Conservation (phyloP, 2,329 filamentous ascomycete genomes). For the Cordyceps farinosa region DNA sequence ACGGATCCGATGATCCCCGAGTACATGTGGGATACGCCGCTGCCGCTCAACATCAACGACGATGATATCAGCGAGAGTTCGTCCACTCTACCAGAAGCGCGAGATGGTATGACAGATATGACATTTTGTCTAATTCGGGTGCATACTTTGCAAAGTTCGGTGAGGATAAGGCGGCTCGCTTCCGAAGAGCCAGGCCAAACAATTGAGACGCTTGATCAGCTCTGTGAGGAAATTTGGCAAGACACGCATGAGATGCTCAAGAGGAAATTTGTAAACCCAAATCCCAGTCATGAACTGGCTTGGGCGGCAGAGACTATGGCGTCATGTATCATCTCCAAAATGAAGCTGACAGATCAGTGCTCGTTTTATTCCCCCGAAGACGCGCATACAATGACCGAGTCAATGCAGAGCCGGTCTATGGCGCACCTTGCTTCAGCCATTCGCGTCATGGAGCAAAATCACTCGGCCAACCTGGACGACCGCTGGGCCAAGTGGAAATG, state of each 20-base stretch:
- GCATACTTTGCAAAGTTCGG: conserved; percentile 12
- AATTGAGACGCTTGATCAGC: conserved; percentile 6
- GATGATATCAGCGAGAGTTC: conserved; percentile 39
- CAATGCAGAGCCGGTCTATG: background rate
- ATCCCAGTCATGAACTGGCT: background rate
- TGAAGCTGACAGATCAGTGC: conserved; percentile 16
- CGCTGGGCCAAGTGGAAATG: conserved; percentile 12
- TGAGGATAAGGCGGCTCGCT: background rate
- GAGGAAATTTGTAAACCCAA: background rate
- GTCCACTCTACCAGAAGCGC: conserved; percentile 26
- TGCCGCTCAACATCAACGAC: conserved; percentile 52
- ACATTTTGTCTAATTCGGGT: conserved; percentile 27
- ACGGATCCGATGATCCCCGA: conserved; percentile 38
- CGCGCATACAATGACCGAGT: background rate
- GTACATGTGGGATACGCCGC: conserved; percentile 39
- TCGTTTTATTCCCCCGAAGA: conserved; percentile 1
- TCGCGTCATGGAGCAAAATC: conserved; percentile 15
- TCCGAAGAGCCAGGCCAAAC: background rate
- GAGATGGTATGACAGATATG: conserved; percentile 34
- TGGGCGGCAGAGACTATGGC: conserved; percentile 9
- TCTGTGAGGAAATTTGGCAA: conserved; percentile 8
- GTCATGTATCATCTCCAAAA: conserved; percentile 10
- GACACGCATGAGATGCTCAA: background rate
- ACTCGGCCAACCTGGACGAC: conserved; percentile 6
- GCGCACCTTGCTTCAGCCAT: conserved; percentile 4